These are phyloP conservation scores for Clarireedia monteithiana DNA, from an alignment of 2,329 filamentous ascomycete species.

Conservation along the genomic window DNA sequence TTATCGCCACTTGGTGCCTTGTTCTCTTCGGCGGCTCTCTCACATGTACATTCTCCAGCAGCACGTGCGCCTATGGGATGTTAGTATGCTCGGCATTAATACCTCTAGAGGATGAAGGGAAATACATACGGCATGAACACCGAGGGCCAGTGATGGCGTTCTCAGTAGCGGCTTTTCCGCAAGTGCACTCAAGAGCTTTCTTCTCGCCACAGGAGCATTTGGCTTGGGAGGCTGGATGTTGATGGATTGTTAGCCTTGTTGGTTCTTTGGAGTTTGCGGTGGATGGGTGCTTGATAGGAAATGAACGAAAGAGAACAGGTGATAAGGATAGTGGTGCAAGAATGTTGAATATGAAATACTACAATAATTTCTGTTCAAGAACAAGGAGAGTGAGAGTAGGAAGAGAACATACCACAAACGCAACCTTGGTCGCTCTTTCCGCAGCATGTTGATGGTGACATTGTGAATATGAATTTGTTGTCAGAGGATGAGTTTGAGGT, in stretches of 20 bases:
- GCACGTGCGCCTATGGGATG: conserved; percentile 48
- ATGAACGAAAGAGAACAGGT: neutral
- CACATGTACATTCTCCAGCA: conserved; percentile 75
- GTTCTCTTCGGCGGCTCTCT: conserved; percentile 65
- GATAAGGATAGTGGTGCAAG: neutral
- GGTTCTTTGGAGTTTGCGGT: neutral
- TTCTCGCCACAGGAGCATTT: conserved; percentile 88
- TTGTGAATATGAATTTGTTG: conserved; percentile 13
- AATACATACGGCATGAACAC: conserved; percentile 65
- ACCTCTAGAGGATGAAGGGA: conserved; percentile 17
- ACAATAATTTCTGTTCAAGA: no score
- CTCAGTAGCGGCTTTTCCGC: conserved; percentile 67
- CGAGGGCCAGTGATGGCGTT: conserved; percentile 65
- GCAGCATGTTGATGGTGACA: conserved; percentile 27
- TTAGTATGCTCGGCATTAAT: neutral
- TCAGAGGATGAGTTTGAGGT: neutral
- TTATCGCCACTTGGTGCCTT: conserved; percentile 47
- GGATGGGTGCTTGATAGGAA: neutral
- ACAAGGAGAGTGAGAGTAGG: no score
- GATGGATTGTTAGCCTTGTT: neutral
- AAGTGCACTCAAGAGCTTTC: conserved; percentile 78
- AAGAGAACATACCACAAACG: conserved; percentile 22
- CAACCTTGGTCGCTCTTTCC: conserved; percentile 23
- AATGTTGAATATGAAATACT: no score
- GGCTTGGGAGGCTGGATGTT: conserved; percentile 45